Evolutionary conservation across 257 asterid genomes (phyloP).

Genomic region (Agastache rugosa): DNA sequence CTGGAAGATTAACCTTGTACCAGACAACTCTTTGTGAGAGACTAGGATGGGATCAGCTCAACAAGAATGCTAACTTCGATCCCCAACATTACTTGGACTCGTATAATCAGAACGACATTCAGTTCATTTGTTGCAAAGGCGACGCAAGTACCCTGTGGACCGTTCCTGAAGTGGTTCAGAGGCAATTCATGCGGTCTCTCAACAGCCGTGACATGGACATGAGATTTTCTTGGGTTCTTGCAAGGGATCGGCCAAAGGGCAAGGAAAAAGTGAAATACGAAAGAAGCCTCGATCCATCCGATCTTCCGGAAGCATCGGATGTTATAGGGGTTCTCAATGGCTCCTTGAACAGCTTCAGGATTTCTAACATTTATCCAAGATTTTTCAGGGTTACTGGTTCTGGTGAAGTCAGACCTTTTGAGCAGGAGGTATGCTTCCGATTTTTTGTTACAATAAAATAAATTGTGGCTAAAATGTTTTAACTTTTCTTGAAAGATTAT

Average conservation of each 20-base stretch:
- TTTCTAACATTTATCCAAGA: conserved; percentile 70
- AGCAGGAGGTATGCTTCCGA: conserved; percentile 66
- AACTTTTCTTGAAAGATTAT: neutral
- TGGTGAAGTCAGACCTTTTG: conserved; percentile 88
- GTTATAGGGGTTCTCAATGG: conserved; percentile 80
- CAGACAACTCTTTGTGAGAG: conserved; percentile 89
- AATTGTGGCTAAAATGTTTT: no score
- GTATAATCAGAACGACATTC: conserved; percentile 76
- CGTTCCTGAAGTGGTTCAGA: conserved; percentile 77
- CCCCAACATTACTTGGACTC: conserved; percentile 68
- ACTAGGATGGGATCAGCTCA: conserved; percentile 67
- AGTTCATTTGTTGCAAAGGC: conserved; percentile 85
- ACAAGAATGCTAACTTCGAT: conserved; percentile 55
- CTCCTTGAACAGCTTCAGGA: conserved; percentile 68
- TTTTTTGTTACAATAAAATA: neutral
- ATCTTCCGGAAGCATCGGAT: conserved; percentile 70
- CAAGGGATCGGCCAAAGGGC: conserved; percentile 91
- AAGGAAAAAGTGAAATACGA: conserved; percentile 90
- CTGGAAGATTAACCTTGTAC: conserved; percentile 82
- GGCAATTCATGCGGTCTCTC: conserved; percentile 68
- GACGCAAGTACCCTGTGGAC: conserved; percentile 83
- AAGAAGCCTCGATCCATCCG: conserved; percentile 57
- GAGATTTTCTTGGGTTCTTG: conserved; percentile 83
- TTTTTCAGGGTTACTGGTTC: conserved; percentile 92
- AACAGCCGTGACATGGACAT: conserved; percentile 59